These are phyloP conservation scores for Stereocaulon alpinum DNA, from an alignment of 495 filamentous ascomycete species.

Conservation along the genomic window DNA sequence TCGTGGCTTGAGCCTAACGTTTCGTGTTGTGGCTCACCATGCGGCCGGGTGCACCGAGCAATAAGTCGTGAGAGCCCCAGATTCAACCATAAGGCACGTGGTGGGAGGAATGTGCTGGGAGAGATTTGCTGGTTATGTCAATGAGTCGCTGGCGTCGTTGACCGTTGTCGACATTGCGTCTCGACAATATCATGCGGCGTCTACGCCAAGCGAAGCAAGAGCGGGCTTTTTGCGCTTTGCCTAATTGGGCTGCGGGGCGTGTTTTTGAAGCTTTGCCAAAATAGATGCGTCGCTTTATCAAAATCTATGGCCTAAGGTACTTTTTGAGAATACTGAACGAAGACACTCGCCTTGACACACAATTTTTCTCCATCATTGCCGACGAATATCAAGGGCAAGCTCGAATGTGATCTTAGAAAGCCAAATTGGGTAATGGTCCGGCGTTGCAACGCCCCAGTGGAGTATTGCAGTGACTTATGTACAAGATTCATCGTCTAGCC, in stretches of 20 bases:
- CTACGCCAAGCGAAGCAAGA: constrained; percentile 9
- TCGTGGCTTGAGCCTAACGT: constrained; percentile 10
- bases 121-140: neutral
- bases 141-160: neutral
- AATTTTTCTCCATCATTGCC: neutral
- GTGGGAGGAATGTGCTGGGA: neutral
- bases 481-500: neutral
- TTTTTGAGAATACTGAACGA: too few species aligned
- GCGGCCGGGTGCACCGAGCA: neutral
- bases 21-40: constrained; percentile 13
- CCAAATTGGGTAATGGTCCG: too few species aligned
- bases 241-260: constrained; percentile 1
- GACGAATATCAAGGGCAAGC: neutral
- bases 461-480: too few species aligned
- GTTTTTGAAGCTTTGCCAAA: neutral
- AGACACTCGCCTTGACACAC: too few species aligned
- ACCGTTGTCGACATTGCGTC: constrained; percentile 4
- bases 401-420: neutral
- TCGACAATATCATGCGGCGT: constrained; percentile 1
- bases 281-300: neutral
- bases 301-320: neutral
- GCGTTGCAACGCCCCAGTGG: neutral
- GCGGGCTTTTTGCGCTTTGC: constrained; percentile 8
- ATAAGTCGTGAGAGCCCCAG: neutral
- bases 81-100: neutral